phyloP scores from a whole-genome alignment of 2,329 filamentous ascomycete genomes.

The Thielaviopsis populi region DNA sequence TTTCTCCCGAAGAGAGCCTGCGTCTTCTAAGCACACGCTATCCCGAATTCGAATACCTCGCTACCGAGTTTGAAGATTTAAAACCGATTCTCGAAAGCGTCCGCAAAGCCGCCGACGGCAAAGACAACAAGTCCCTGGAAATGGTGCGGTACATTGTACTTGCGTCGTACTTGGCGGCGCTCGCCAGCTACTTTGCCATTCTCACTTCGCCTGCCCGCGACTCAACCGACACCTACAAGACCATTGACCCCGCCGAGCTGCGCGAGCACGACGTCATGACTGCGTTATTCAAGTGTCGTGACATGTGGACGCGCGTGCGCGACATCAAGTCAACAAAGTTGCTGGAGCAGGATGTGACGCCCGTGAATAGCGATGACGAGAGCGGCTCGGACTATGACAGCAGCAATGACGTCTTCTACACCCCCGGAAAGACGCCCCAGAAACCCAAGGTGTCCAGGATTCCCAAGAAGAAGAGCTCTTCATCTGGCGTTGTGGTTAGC shows the following conservation, averaged over 20 bases:
- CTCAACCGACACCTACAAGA: conserved; percentile 35
- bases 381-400: conserved; percentile 21
- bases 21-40: conserved; percentile 68
- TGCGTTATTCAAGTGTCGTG: conserved; percentile 61
- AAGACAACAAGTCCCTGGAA: conserved; percentile 38
- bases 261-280: conserved; percentile 88
- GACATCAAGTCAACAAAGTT: conserved; percentile 38
- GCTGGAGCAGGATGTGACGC: conserved; percentile 18
- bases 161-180: conserved; percentile 68
- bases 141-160: conserved; percentile 65
- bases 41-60: conserved; percentile 79
- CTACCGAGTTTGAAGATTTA: conserved; percentile 62
- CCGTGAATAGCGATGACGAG: conserved; percentile 26
- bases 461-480: conserved; percentile 29
- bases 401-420: conserved; percentile 20
- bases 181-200: conserved; percentile 90
- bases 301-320: conserved; percentile 65
- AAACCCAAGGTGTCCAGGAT: conserved; percentile 23
- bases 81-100: conserved; percentile 48
- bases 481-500: conserved; percentile 33
- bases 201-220: conserved; percentile 65
- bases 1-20: conserved; percentile 58
- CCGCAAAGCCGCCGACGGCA: conserved; percentile 41
- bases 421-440: conserved; percentile 19
- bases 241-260: conserved; percentile 62